Evolutionary conservation across 2,329 filamentous ascomycete genomes (phyloP), one percentile per base, ranked within the genome.

Genomic region (Samsoniella hepiali): DNA sequence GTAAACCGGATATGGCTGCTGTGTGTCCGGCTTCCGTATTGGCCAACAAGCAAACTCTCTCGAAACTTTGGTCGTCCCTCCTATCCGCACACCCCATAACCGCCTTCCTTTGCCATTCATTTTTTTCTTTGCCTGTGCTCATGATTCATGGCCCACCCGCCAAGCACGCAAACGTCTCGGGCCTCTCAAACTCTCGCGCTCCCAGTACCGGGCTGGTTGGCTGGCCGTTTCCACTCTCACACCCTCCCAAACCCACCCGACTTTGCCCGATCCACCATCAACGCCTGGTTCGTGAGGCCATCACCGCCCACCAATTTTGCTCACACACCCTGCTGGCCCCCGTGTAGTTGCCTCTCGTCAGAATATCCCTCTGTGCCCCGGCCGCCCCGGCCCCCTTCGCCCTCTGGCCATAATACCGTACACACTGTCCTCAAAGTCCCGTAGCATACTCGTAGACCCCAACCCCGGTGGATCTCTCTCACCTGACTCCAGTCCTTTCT

Each of bases 71-170:
- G 40, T 62, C 47, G 57, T 60, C 50, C 32, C 15, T 44, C 58
- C 32, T 62, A 62, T 47, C 13, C 31, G 13, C 58, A 62, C 58
- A 34, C 58, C 58, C 58, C 58, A 13, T 61, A 31, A 13, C 36
- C 11, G 47, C 40, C 27, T 29, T 55, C 40, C 27, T 29, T 40
- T 38, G 15, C 27, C 31, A 13, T 61, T 61, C 31, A 22, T 27
- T 31, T 61, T 59, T 53, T 50, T 40, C 55, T 57, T 49, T 57
- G 40, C 55, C 54, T 44, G 53, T 58, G 62, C 68, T 72, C 70
- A 73, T 73, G 70, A 73, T 71, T 72, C 71, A 73, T 73, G 71
- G 70, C 69, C 71, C 71, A 73, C 71, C 65, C 68, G 67, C 71
- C 70, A 72, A 72, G 62, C 63, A 64, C 58, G 58, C 63, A 71